Percentiles rank a stretch among this genome's conserved stretches.
These are phyloP conservation scores for Herpetomonas samuelpessoai DNA, from an alignment of 208 protist genomes.

Conservation along the genomic window DNA sequence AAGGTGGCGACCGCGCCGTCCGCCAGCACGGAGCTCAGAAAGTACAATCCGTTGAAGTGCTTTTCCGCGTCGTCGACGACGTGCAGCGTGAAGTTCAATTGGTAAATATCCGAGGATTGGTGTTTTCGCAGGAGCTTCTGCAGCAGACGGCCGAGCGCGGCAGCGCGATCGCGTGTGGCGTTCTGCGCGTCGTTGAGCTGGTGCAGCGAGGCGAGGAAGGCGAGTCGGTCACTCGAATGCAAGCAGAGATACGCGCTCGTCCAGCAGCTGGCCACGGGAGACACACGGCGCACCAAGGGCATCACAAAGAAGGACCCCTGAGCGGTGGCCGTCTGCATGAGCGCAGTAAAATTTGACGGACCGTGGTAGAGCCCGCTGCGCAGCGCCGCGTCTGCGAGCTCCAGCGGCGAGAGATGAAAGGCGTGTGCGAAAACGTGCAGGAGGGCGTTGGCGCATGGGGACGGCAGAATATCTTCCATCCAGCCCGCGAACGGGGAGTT, in stretches of 20 bases:
- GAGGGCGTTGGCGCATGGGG: conserved; percentile 74
- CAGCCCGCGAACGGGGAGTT: conserved; percentile 30
- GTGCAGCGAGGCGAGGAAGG: conserved; percentile 51
- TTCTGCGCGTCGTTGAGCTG: conserved; percentile 40
- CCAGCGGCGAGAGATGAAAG: conserved; percentile 57
- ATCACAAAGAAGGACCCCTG: conserved; percentile 51
- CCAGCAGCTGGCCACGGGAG: conserved; percentile 58
- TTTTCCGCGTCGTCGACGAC: conserved; percentile 49
- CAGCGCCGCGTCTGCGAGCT: conserved; percentile 58
- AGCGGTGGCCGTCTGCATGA: conserved; percentile 30
- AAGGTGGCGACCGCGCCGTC: conserved; percentile 49
- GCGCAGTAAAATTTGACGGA: conserved; percentile 36
- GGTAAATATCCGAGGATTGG: conserved; percentile 32
- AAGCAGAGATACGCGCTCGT: conserved; percentile 60
- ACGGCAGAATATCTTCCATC: conserved; percentile 48
- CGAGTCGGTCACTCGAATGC: conserved; percentile 67
- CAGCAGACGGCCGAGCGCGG: conserved; percentile 28
- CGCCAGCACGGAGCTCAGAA: conserved; percentile 36
- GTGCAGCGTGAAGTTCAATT: conserved; percentile 76
- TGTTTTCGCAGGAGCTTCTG: conserved; percentile 66
- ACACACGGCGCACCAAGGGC: conserved; percentile 66
- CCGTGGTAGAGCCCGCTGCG: conserved; percentile 72
- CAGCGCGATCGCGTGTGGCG: conserved; percentile 37
- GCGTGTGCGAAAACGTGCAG: conserved; percentile 60
- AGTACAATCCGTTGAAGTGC: conserved; percentile 71